phyloP scores from a whole-genome alignment of 2,329 filamentous ascomycete genomes.

The Tolypocladium tropicale region DNA sequence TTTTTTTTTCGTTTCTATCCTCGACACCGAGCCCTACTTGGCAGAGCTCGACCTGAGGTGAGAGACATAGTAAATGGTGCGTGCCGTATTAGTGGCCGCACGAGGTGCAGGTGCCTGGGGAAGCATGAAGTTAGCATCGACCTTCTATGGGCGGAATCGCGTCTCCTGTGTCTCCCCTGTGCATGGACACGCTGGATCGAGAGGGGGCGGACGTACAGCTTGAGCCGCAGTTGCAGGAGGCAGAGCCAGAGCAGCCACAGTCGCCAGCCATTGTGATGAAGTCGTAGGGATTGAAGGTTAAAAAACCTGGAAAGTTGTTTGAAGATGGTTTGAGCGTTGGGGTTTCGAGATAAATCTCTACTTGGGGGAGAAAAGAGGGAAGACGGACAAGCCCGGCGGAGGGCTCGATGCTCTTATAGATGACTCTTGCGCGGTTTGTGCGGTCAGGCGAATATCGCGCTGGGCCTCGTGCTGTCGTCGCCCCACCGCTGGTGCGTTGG shows the following conservation, averaged over 20 bases:
- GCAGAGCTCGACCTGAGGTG: not conserved
- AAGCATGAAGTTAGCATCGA: conserved; percentile 4
- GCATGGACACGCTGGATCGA: not conserved
- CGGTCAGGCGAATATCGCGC: not conserved
- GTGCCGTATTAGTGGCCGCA: conserved; percentile 9
- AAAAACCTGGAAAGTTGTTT: conserved; percentile 1
- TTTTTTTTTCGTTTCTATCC: conserved; percentile 1
- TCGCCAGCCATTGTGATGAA: conserved; percentile 23
- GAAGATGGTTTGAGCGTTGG: not conserved
- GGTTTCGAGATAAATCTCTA: conserved; percentile 8
- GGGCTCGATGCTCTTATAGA: conserved; percentile 13
- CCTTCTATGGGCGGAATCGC: too few species aligned
- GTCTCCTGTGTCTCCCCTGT: not conserved
- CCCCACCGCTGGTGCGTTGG: not conserved
- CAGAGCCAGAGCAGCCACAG: conserved; percentile 24
- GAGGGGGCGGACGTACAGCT: conserved; percentile 17
- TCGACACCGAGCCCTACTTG: not conserved
- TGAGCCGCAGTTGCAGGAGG: conserved; percentile 25
- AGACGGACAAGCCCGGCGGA: conserved; percentile 2
- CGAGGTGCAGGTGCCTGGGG: conserved; percentile 20
- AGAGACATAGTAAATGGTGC: not conserved
- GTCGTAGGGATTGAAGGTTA: conserved; percentile 1
- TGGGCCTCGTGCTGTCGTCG: not conserved
- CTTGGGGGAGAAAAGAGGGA: conserved; percentile 5
- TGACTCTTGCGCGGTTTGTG: not conserved